phyloP scores from a whole-genome alignment of 345 rosid genomes.

The Erucastrum elatum region DNA sequence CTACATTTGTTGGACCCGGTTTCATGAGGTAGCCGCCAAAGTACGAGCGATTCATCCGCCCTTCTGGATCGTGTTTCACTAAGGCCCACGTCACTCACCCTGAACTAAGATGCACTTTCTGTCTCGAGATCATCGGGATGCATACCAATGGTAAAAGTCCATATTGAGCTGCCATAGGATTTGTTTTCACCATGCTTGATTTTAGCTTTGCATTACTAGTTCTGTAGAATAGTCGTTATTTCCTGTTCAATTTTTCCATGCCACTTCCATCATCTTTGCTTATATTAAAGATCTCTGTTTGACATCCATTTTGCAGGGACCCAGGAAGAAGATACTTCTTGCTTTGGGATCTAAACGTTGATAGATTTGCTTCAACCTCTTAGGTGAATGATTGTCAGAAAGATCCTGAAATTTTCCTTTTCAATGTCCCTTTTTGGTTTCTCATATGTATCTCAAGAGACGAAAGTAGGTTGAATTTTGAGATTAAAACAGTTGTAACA shows the following conservation, averaged over 20 bases:
- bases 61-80: constrained; percentile 79
- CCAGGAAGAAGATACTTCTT: constrained; percentile 84
- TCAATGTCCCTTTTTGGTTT: not conserved
- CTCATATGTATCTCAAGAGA: constrained; percentile 21
- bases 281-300: not conserved
- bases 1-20: constrained; percentile 83
- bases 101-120: constrained; percentile 83
- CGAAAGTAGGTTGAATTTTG: constrained; percentile 11
- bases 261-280: not conserved
- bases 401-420: constrained; percentile 3
- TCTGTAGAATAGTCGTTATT: not conserved
- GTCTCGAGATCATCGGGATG: constrained; percentile 81
- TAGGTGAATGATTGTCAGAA: constrained; percentile 15
- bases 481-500: constrained; percentile 13
- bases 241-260: not conserved
- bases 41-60: constrained; percentile 91
- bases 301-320: constrained; percentile 55
- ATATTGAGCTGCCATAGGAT: not conserved
- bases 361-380: constrained; percentile 8
- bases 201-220: not conserved
- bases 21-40: constrained; percentile 95
- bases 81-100: constrained; percentile 95
- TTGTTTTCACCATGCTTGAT: not conserved
- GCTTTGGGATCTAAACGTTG: constrained; percentile 68
- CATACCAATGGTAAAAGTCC: constrained; percentile 80